Evolutionary conservation across 2,329 filamentous ascomycete genomes (phyloP).

Genomic region (Arthrobotrys megalospora): DNA sequence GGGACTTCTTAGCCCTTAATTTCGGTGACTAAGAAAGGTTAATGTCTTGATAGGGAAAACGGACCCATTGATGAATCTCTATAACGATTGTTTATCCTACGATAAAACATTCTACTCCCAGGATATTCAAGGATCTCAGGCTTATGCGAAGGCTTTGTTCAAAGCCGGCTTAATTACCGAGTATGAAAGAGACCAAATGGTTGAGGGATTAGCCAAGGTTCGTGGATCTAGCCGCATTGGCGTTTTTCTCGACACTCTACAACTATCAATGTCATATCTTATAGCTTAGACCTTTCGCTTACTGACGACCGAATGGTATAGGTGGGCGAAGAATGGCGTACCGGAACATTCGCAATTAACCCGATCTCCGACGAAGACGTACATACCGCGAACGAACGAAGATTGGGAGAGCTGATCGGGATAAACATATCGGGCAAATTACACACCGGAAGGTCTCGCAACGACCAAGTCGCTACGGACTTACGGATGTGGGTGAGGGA

Average conservation of each 20-base stretch:
- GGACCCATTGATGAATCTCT: constrained; percentile 86
- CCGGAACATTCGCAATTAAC: constrained; percentile 71
- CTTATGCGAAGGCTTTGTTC: constrained; percentile 83
- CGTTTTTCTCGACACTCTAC: neutral
- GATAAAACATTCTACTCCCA: constrained; percentile 83
- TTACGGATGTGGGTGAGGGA: constrained; percentile 91
- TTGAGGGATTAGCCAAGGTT: constrained; percentile 76
- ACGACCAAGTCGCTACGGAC: constrained; percentile 90
- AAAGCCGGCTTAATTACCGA: constrained; percentile 80
- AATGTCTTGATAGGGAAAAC: constrained; percentile 76
- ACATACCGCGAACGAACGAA: constrained; percentile 79
- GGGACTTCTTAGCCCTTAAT: neutral
- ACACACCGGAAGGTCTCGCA: constrained; percentile 87
- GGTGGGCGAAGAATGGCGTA: constrained; percentile 73
- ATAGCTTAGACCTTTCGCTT: neutral
- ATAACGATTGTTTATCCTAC: constrained; percentile 85
- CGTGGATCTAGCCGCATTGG: neutral
- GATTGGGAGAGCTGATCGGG: constrained; percentile 85
- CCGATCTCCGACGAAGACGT: constrained; percentile 75
- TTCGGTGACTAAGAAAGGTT: constrained; percentile 65
- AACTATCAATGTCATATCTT: neutral
- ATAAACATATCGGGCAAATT: constrained; percentile 88
- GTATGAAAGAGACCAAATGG: constrained; percentile 81
- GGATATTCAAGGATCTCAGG: constrained; percentile 84
- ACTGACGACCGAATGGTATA: constrained; percentile 47